Percentiles rank a stretch among this genome's conserved stretches.
phyloP scores from a whole-genome alignment of 345 rosid species.

The Psidium guajava region DNA sequence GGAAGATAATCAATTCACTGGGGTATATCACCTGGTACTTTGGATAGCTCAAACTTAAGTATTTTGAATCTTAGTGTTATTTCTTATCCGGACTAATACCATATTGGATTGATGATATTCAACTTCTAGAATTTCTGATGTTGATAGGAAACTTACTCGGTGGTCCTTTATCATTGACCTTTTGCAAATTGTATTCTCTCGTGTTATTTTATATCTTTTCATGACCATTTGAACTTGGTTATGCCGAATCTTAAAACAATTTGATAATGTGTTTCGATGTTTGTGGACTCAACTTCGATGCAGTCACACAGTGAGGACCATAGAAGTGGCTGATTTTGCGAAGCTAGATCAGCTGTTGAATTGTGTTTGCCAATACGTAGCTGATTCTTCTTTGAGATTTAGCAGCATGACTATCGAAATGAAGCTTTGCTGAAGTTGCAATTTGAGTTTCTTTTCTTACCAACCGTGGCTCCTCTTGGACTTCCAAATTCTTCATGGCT shows the following conservation, averaged over 20 bases:
- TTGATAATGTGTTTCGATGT: background rate
- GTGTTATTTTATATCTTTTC: background rate
- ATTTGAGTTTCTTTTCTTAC: background rate
- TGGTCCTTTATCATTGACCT: background rate
- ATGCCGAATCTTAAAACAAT: background rate
- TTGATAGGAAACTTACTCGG: background rate
- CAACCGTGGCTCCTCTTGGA: background rate
- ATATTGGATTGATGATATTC: background rate
- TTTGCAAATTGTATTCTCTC: background rate
- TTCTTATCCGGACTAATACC: background rate
- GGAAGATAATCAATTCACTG: background rate
- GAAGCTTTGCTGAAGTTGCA: background rate
- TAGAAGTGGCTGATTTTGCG: background rate
- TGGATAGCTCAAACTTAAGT: background rate
- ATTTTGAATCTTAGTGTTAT: background rate
- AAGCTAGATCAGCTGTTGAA: background rate
- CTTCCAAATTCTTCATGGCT: background rate
- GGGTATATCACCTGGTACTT: background rate
- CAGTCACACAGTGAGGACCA: accelerated
- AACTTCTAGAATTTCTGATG: background rate
- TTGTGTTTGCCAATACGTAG: background rate
- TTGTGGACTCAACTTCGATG: background rate
- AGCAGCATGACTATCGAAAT: background rate
- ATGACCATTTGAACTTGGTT: background rate
- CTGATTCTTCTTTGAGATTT: background rate